Evolutionary conservation across 495 filamentous ascomycete species (phyloP), one percentile per base, ranked within the genome.

Genomic region (Haplographium delicatum): DNA sequence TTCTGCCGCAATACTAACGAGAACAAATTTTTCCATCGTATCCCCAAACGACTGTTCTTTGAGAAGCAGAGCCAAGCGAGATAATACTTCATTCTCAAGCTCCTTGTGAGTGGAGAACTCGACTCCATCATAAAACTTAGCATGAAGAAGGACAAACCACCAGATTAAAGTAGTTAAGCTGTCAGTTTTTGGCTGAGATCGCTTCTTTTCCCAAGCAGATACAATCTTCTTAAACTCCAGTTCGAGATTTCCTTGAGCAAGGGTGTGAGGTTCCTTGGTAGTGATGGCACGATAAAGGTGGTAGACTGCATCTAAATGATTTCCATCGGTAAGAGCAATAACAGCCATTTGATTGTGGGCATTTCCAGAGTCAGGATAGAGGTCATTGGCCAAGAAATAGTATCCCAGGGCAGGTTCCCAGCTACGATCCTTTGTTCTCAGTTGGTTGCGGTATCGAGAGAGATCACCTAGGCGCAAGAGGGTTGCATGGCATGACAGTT

Each of bases 271-370:
- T 28, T 83, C 75, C 24, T 81, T 71, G 27, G 83, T 80, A 2
- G 82, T 81, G 33, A 91, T 69, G 15, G 89, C 85, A 44, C 91
- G 79, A 60, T 95, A 96, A 10, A 96, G 75, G 66, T 97, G 82
- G 61, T 96, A 96, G 0, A 88, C 84, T 2, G 89, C 82, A 19
- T 86, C 77, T 19, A 96, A 74, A 62, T 95, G 86, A 51, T 89
- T 82, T 15, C 70, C 75, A 59, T 87, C 83, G 41, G 83, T 82
- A 33, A 82, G 73, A 24, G 87, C 83, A 50, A 96, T 85, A 13
- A 96, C 85, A 0, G 89, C 90, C 62, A 88, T 73, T 64, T 97
- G 93, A 56, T 98, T 91, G 60, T 95, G 83, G 31, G 88, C 84
- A 23, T 78, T 75, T 24, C 91, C 91, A 33, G 86, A 87, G 1